Conservation (phyloP, 2,329 filamentous ascomycete genomes). For the Fusarium penzigii region DNA sequence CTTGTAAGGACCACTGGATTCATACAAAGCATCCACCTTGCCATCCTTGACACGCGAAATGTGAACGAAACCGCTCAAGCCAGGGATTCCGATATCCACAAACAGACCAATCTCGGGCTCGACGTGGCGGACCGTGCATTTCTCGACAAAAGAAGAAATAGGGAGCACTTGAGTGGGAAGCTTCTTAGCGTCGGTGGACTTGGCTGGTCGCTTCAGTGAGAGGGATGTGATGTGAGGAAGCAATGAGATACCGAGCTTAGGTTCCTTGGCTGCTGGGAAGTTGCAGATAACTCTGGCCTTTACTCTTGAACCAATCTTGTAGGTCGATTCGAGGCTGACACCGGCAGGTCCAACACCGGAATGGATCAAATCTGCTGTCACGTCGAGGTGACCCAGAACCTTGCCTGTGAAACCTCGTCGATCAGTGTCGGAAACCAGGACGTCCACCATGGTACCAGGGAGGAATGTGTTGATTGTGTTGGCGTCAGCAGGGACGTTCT, state of each 20-base stretch:
- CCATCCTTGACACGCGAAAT: constrained; percentile 90
- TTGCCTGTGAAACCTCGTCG: constrained; percentile 81
- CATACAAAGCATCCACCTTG: constrained; percentile 81
- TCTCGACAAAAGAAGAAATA: constrained; percentile 74
- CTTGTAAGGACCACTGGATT: constrained; percentile 76
- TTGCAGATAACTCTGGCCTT: constrained; percentile 87
- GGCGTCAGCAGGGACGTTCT: constrained; percentile 69
- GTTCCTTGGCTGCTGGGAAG: constrained; percentile 75
- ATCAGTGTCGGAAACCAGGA: constrained; percentile 77
- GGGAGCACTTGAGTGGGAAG: constrained; percentile 62
- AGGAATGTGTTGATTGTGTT: constrained; percentile 88
- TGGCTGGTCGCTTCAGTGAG: constrained; percentile 41
- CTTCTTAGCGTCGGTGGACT: constrained; percentile 40
- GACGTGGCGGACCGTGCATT: constrained; percentile 77
- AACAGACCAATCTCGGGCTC: constrained; percentile 82
- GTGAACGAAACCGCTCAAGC: constrained; percentile 85
- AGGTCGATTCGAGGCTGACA: constrained; percentile 72
- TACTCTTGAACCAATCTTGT: constrained; percentile 80
- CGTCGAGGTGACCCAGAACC: constrained; percentile 87
- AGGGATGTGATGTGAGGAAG: constrained; percentile 80
- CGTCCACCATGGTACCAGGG: constrained; percentile 86
- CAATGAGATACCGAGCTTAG: constrained; percentile 85
- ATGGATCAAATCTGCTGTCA: constrained; percentile 87
- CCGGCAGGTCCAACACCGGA: constrained; percentile 73
- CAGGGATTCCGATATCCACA: constrained; percentile 63